These are phyloP conservation scores for Remersonia thermophila DNA, from an alignment of 2,329 filamentous ascomycete genomes.

Conservation along the genomic window DNA sequence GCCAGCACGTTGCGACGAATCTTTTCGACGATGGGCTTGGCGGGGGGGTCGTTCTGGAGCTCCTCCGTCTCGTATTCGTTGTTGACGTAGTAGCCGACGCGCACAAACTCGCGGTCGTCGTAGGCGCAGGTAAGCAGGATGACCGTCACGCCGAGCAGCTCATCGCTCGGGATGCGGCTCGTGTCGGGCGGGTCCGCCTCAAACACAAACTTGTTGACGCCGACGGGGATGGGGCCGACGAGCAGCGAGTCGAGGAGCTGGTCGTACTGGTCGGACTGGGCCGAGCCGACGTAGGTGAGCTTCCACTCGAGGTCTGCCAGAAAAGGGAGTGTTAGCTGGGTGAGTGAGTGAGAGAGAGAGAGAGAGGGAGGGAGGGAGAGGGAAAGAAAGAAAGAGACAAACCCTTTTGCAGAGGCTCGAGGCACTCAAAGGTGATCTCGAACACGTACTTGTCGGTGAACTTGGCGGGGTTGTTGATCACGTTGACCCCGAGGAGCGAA, in stretches of 20 bases:
- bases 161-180: conserved; percentile 79
- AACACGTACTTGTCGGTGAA: conserved; percentile 92
- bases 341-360: background rate
- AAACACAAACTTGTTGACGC: conserved; percentile 98
- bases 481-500: conserved; percentile 86
- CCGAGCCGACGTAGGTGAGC: conserved; percentile 95
- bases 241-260: conserved; percentile 96
- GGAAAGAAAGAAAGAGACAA: conserved; percentile 17
- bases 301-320: conserved; percentile 91
- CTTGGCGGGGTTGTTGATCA: conserved; percentile 91
- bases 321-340: background rate
- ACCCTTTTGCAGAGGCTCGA: conserved; percentile 91
- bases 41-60: conserved; percentile 74
- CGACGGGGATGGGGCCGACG: conserved; percentile 92
- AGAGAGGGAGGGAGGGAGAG: conserved; percentile 3
- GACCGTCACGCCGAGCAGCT: conserved; percentile 94
- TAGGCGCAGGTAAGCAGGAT: conserved; percentile 94
- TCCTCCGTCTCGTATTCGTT: conserved; percentile 96
- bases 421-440: conserved; percentile 97
- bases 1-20: conserved; percentile 86
- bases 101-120: conserved; percentile 91
- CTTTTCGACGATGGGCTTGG: conserved; percentile 85
- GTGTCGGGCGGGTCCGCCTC: conserved; percentile 89
- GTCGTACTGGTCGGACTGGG: conserved; percentile 95
- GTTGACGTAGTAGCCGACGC: conserved; percentile 98